A percentile compares a stretch with the other conserved stretches of the same genome.
These are phyloP conservation scores for Cicer pinnatifidum DNA, from an alignment of 306 rosid genomes.

Conservation along the genomic window DNA sequence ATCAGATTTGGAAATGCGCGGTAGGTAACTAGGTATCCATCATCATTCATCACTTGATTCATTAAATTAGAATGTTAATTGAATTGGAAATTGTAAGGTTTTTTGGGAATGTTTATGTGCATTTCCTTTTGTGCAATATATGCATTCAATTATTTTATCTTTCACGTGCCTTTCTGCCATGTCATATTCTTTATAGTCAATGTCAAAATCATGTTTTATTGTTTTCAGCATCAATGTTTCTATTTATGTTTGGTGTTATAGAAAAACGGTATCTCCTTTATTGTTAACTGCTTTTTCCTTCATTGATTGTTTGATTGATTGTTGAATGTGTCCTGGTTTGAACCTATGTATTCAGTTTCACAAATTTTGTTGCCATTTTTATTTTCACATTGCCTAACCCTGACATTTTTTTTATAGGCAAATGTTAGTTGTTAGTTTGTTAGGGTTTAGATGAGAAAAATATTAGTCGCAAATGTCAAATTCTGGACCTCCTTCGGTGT, in stretches of 20 bases:
- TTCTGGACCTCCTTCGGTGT: too few relatives aligned
- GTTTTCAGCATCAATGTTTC: constrained; percentile 35
- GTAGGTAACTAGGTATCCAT: constrained; percentile 19
- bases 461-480: too few relatives aligned
- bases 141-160: constrained; percentile 42
- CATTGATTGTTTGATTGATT: constrained; percentile 22
- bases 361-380: constrained; percentile 16
- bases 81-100: constrained; percentile 25
- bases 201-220: constrained; percentile 43
- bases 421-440: too few relatives aligned
- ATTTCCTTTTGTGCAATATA: constrained; percentile 31
- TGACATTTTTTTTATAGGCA: too few relatives aligned
- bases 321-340: constrained; percentile 16
- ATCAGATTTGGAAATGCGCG: constrained; percentile 13
- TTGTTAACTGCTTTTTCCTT: constrained; percentile 21
- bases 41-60: constrained; percentile 20
- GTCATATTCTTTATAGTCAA: constrained; percentile 30
- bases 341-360: constrained; percentile 9
- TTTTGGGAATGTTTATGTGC: constrained; percentile 1
- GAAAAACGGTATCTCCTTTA: constrained; percentile 21
- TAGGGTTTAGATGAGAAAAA: too few relatives aligned
- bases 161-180: constrained; percentile 40
- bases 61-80: constrained; percentile 34
- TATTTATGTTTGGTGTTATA: constrained; percentile 37
- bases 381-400: not conserved